Evolutionary conservation across 805 yeast genomes (phyloP), one percentile per base, ranked within the genome.

Genomic region (Hanseniaspora guilliermondii): DNA sequence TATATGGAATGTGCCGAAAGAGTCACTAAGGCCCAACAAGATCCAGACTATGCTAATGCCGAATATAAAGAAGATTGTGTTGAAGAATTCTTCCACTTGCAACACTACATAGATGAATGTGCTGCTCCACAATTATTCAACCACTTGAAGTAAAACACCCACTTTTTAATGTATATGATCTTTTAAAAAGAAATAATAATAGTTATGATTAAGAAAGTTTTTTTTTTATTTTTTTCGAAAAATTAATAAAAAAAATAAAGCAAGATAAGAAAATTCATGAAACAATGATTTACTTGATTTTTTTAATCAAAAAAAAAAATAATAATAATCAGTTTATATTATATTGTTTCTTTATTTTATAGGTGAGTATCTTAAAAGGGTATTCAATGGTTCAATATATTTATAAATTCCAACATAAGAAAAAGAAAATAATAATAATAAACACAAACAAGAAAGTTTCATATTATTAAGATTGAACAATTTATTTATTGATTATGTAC

Each of bases 11-110:
- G 98, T 78, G 82, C 82, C 57, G 97, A 86, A 73, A 87, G 97
- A 76, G 97, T 91, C 60, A 81, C 93, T 60, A 79, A 82, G 69
- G 95, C 82, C 63, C 78, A 76, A 75, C 87, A 88, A 73, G 89
- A 86, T 66, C 84, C 78, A 61, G 95, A 75, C 62, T 89, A 91
- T 69, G 96, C 72, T 30, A 82, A 84, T 56, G 78, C 77, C 64
- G 81, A 76, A 11, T 76, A 87, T 77, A 91, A 91, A 74, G 98
- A 91, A 76, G 97, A 91, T 73, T 91, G 98, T 77, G 84, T 91
- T 58, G 97, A 91, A 73, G 98, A 91, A 73, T 91, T 85, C 71
- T 91, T 91, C 87, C 97, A 93, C 73, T 77, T 89, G 69, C 87
- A 87, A 71, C 97, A 91, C 72, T 87, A 94, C 75, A 63, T 89